A percentile compares a stretch with the other conserved stretches of the same genome.
Evolutionary conservation across 1,139 yeast genomes (phyloP).

Genomic region (Debaryomyces udenii): DNA sequence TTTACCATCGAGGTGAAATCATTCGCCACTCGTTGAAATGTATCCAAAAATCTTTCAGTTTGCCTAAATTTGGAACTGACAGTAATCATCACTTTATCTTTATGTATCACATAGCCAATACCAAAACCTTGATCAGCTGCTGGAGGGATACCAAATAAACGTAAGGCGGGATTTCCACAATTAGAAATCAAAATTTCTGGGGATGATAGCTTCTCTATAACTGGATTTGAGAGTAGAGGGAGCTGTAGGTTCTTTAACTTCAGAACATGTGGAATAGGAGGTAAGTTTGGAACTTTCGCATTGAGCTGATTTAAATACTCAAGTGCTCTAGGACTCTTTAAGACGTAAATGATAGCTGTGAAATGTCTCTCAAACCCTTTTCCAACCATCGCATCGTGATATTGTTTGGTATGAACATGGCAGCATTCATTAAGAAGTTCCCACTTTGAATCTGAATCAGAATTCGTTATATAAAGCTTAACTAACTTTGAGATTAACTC

Average conservation of each 20-base stretch:
- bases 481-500: slow-evolving; percentile 56
- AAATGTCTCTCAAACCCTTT: slow-evolving; percentile 73
- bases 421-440: slow-evolving; percentile 54
- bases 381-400: slow-evolving; percentile 59
- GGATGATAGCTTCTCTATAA: slow-evolving; percentile 41
- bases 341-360: slow-evolving; percentile 58
- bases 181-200: slow-evolving; percentile 53
- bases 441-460: slow-evolving; percentile 52
- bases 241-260: slow-evolving; percentile 27
- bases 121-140: slow-evolving; percentile 78
- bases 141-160: slow-evolving; percentile 75
- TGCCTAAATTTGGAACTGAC: slow-evolving; percentile 75
- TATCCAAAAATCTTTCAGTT: slow-evolving; percentile 66
- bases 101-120: slow-evolving; percentile 72
- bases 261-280: slow-evolving; percentile 28
- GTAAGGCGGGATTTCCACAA: slow-evolving; percentile 79
- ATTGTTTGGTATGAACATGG: slow-evolving; percentile 49
- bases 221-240: slow-evolving; percentile 64
- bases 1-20: slow-evolving; percentile 55
- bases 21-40: slow-evolving; percentile 60
- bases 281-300: slow-evolving; percentile 33
- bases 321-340: slow-evolving; percentile 33
- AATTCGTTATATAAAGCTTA: slow-evolving; percentile 61
- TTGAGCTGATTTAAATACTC: slow-evolving; percentile 48
- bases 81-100: slow-evolving; percentile 60